Base-by-base conservation (phyloP, 805 yeast genomes). In the Lipomyces yamadae region DNA sequence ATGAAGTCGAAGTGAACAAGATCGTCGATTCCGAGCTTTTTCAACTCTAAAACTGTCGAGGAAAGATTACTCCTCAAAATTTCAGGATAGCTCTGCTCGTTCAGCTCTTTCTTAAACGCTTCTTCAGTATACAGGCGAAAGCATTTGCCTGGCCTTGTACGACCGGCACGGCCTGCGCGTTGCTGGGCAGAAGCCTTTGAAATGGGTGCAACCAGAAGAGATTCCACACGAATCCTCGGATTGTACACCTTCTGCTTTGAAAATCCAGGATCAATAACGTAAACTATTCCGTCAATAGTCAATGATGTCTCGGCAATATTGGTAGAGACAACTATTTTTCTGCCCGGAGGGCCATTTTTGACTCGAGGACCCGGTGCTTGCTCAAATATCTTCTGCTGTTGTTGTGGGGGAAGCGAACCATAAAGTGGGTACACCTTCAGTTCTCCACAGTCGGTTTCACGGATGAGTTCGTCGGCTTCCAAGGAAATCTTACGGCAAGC, bases 111-210 rank as follows among this genome's bases (percentile, higher is more conserved):
- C 76, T 92, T 87, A 83, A 92, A 94, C 1, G 98, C 98, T 74
- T 92, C 98, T 77, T 95, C 98, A 0, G 99, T 95, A 80, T 94
- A 94, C 63, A 94, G 82, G 76, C 99, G 85, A 85, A 94, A 94
- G 80, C 98, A 94, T 78, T 95, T 94, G 76, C 99, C 99, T 15
- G 98, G 97, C 75, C 97, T 86, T 5, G 98, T 94, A 86, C 99
- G 94, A 81, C 99, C 99, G 64, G 99, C 99, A 85, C 99, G 91
- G 85, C 99, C 99, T 45, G 98, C 98, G 79, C 99, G 87, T 80
- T 94, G 99, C 80, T 94, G 97, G 0, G 99, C 97, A 58, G 96
- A 88, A 0, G 99, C 99, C 80, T 92, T 93, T 10, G 98, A 93
- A 69, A 95, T 93, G 48, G 98, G 98, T 7, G 97, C 91, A 3